Evolutionary conservation across 495 filamentous ascomycete species (phyloP), one percentile per base, ranked within the genome.

Genomic region (Aspergillus hancockii): DNA sequence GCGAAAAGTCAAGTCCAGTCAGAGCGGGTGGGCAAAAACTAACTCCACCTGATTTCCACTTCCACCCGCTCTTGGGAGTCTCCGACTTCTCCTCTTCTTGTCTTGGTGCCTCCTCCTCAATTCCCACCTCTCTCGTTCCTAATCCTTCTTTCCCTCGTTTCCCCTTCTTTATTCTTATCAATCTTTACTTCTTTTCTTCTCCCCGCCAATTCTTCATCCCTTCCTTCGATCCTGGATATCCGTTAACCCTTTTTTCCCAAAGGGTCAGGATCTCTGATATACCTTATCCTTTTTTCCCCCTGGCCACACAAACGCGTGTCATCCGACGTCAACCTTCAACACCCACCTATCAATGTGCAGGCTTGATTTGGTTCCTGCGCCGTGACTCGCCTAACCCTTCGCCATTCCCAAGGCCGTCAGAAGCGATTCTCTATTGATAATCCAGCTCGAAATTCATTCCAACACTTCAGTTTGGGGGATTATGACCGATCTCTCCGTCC

Each of bases 401-500:
- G 40, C 47, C 25, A 31, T 34, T 22, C n/a, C 31, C 19, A 23
- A n/a, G 21, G 22, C 25, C 36, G 34, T 18, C 38, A 41, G n/a
- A 2, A 41, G 38, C 38, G 16, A 41, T 41, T 41, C 38, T 16
- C 38, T 0, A 18, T 41, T 41, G 18, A 23, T 6, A 5, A 23
- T 19, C 47, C 16, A 23, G 8, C 16, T 28, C 21, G 31, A 19
- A 2, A 54, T 18, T 16, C n/a, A 46, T 47, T 55, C 18, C 45
- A n/a, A 36, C 14, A 6, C 16, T 40, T 9, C 13, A 18, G 10
- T 34, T 28, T 55, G 36, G 52, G 38, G 31, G 62, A 75, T 62
- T 67, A 75, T 75, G 72, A 63, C 53, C 63, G 52, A 58, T 63
- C 41, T 52, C 55, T 59, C 43, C 43, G 47, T 67, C 68, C 64